A percentile compares a stretch with the other conserved stretches of the same genome.
phyloP scores from a whole-genome alignment of 164 flowering plant genomes.

The Berberis thunbergii region DNA sequence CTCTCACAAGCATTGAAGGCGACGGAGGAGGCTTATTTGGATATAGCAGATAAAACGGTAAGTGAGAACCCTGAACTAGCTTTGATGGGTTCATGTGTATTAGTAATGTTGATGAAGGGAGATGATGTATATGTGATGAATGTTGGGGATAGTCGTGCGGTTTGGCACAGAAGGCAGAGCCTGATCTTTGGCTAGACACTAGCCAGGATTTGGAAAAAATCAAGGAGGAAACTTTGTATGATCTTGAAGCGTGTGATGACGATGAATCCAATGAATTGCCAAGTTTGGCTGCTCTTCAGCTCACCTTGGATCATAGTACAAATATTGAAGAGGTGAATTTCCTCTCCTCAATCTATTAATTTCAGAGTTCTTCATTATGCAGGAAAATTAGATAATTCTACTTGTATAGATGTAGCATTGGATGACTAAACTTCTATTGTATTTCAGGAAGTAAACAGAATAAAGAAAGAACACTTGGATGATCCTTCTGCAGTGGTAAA shows the following conservation, averaged over 20 bases:
- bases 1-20: constrained; percentile 55
- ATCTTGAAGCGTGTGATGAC: constrained; percentile 28
- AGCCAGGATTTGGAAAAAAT: constrained; percentile 63
- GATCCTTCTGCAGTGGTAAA: constrained; percentile 58
- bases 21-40: constrained; percentile 68
- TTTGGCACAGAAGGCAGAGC: constrained; percentile 39
- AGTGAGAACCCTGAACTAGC: constrained; percentile 64
- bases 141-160: constrained; percentile 73
- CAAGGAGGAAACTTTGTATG: constrained; percentile 61
- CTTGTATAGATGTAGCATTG: not conserved
- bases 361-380: not conserved
- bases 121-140: constrained; percentile 78
- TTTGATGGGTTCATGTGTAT: constrained; percentile 87
- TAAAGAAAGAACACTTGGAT: constrained; percentile 63
- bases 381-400: not conserved
- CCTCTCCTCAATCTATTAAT: not conserved
- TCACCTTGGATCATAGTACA: constrained; percentile 74
- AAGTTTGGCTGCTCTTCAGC: constrained; percentile 49
- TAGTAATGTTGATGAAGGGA: constrained; percentile 77
- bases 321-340: constrained; percentile 45
- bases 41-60: constrained; percentile 57
- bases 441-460: constrained; percentile 71
- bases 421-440: not conserved
- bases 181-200: constrained; percentile 22
- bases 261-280: constrained; percentile 23